phyloP scores from a whole-genome alignment of 306 rosid species.

The Vigna nakashimae region DNA sequence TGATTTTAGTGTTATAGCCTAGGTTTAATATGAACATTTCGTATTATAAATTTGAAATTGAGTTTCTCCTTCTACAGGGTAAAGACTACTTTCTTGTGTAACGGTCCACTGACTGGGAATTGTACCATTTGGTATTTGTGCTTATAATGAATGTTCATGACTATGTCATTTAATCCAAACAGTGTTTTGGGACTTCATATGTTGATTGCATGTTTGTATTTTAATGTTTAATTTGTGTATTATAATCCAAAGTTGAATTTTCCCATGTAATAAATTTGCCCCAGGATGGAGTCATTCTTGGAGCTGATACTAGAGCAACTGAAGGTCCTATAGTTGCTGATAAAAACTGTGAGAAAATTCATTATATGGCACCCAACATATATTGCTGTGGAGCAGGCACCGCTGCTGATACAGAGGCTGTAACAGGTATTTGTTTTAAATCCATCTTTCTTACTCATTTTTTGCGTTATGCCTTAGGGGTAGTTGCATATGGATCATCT shows the following conservation, averaged over 20 bases:
- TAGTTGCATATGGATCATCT: background rate
- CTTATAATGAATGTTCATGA: slow-evolving; percentile 20
- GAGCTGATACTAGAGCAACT: slow-evolving; percentile 98
- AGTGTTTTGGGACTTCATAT: background rate
- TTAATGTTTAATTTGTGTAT: slow-evolving; percentile 13
- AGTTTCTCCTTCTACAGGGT: background rate
- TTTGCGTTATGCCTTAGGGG: background rate
- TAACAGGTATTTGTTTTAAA: slow-evolving; percentile 69
- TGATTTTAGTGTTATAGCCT: slow-evolving; percentile 11
- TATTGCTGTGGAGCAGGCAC: slow-evolving; percentile 99
- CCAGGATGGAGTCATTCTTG: slow-evolving; percentile 97
- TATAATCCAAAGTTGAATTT: slow-evolving; percentile 23
- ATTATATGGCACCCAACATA: slow-evolving; percentile 96
- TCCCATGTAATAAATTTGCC: slow-evolving; percentile 1
- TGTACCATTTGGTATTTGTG: slow-evolving; percentile 3
- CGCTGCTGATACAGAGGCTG: slow-evolving; percentile 99
- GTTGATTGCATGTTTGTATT: background rate
- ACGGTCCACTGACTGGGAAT: background rate
- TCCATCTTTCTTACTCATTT: background rate
- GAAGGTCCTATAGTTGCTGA: slow-evolving; percentile 95
- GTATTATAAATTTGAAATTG: background rate
- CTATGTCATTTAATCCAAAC: background rate
- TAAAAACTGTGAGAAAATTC: slow-evolving; percentile 96
- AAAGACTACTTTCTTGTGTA: background rate
- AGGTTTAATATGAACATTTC: background rate